Percentiles rank a stretch among this genome's conserved stretches.
Conservation (phyloP, 805 yeast species). For the Hanseniaspora mollemarum region DNA sequence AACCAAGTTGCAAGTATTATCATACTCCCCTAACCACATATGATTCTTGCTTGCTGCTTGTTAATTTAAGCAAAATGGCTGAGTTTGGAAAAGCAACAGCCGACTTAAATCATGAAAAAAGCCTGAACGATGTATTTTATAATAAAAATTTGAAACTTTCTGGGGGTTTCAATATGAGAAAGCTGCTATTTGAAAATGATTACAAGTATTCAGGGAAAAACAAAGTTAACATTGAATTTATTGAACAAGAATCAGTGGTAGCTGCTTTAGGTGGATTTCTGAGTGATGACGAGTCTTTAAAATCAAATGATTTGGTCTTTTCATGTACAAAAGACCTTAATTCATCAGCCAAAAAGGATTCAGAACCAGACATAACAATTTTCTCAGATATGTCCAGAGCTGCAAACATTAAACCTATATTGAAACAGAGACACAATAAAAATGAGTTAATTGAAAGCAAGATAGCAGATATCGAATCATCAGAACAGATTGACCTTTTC, state of each 20-base stretch:
- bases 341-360: neutral
- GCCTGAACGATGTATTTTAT: neutral
- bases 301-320: neutral
- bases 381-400: too few relatives aligned
- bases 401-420: constrained; percentile 28
- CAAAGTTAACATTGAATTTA: neutral
- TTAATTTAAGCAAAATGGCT: neutral
- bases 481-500: constrained; percentile 31
- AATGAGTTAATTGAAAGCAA: constrained; percentile 30
- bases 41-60: neutral
- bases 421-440: constrained; percentile 30
- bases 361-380: too few relatives aligned
- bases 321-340: neutral
- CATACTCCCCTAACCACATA: neutral
- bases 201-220: neutral
- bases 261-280: neutral
- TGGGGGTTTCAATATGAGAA: neutral
- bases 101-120: neutral
- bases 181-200: neutral
- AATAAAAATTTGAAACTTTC: too few relatives aligned
- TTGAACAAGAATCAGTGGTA: neutral
- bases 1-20: neutral
- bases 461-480: constrained; percentile 33
- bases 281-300: constrained; percentile 5
- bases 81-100: neutral